phyloP scores from a whole-genome alignment of 2,329 filamentous ascomycete species.

The Colletotrichum falcatum region DNA sequence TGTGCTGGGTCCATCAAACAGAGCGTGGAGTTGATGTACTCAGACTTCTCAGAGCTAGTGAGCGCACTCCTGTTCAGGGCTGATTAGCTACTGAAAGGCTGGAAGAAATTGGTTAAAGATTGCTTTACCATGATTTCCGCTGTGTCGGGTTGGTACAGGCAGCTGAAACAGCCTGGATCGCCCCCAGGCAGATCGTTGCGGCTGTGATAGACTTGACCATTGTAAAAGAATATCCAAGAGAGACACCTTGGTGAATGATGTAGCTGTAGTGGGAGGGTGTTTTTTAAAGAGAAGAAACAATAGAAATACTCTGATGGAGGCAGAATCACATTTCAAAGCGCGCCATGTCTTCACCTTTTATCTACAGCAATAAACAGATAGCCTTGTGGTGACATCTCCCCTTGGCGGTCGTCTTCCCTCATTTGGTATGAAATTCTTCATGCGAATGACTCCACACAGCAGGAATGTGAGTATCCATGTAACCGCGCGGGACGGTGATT shows the following conservation, averaged over 20 bases:
- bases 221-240: neutral
- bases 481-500: too few relatives aligned
- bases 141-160: conserved; percentile 17
- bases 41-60: conserved; percentile 20
- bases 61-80: conserved; percentile 7
- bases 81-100: neutral
- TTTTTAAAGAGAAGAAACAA: too few relatives aligned
- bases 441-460: neutral
- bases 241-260: neutral
- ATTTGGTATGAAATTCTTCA: neutral
- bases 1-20: conserved; percentile 34
- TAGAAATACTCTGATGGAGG: too few relatives aligned
- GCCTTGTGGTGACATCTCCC: neutral
- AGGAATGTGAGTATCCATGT: neutral
- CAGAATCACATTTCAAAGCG: too few relatives aligned
- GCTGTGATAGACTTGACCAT: neutral
- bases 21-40: conserved; percentile 25
- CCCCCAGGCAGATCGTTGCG: neutral
- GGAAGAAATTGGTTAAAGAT: too few relatives aligned
- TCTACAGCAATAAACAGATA: neutral
- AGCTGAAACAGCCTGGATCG: neutral
- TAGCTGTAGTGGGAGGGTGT: too few relatives aligned
- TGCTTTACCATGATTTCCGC: conserved; percentile 13
- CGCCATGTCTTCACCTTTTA: neutral
- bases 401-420: neutral